Evolutionary conservation across 345 rosid species (phyloP).

Genomic region (Corymbia maculata): DNA sequence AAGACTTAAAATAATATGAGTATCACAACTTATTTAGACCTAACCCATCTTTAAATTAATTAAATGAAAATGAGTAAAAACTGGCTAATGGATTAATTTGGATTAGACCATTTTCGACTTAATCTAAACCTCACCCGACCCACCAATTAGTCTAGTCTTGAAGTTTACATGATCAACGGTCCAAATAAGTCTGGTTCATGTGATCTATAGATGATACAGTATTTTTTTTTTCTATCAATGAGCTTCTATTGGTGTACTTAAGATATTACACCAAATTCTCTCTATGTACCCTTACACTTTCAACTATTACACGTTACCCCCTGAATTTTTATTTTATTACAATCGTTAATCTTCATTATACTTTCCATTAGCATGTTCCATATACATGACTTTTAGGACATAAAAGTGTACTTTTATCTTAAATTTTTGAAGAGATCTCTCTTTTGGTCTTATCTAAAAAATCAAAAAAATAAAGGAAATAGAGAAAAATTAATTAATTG

Average conservation of each 20-base stretch:
- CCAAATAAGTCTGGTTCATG: neutral
- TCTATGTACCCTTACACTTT: neutral
- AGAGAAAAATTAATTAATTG: neutral
- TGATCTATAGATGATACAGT: accelerated
- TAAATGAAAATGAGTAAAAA: neutral
- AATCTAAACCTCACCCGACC: too few species aligned
- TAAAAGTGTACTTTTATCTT: neutral
- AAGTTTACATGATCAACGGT: neutral
- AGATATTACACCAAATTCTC: neutral
- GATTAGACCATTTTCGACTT: neutral
- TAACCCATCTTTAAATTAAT: too few species aligned
- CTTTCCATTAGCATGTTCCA: neutral
- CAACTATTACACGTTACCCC: neutral
- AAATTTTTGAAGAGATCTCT: neutral
- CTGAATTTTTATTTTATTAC: neutral
- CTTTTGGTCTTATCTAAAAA: neutral
- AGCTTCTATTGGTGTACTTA: neutral
- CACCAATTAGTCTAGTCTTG: neutral
- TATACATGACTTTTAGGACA: neutral
- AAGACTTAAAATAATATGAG: too few species aligned
- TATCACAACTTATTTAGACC: too few species aligned
- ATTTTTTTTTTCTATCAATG: neutral
- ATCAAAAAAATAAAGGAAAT: neutral
- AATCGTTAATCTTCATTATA: neutral
- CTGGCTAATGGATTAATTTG: too few species aligned